These are phyloP conservation scores for Ascochyta viciae-villosae DNA, from an alignment of 2,329 filamentous ascomycete genomes.

Conservation along the genomic window DNA sequence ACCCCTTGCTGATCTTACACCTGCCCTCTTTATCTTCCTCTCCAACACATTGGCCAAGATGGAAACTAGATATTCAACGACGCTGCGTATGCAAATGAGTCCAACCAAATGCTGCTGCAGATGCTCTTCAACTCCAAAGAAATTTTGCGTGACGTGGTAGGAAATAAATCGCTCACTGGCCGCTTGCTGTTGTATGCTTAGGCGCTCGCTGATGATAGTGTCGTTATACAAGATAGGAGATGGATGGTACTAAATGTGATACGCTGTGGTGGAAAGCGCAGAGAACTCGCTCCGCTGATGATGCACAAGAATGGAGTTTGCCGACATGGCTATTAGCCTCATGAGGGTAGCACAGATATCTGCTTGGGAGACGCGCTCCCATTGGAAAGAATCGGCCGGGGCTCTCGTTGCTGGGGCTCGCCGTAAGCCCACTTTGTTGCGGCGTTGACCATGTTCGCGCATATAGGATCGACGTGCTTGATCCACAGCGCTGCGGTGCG, in stretches of 20 bases:
- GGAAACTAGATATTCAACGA: neutral
- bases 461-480: slow-evolving; percentile 45
- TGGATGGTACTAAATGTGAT: slow-evolving; percentile 14
- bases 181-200: neutral
- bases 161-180: neutral
- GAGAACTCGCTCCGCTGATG: slow-evolving; percentile 17
- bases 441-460: slow-evolving; percentile 41
- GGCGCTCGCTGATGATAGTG: neutral
- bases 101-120: slow-evolving; percentile 7
- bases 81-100: slow-evolving; percentile 1
- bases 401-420: slow-evolving; percentile 27
- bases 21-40: neutral
- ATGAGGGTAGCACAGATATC: slow-evolving; percentile 34
- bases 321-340: neutral
- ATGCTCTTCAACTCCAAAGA: neutral
- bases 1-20: too few relatives aligned
- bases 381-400: slow-evolving; percentile 31
- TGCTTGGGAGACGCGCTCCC: slow-evolving; percentile 22
- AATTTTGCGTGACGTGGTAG: neutral
- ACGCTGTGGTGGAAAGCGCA: slow-evolving; percentile 6
- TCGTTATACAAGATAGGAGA: slow-evolving; percentile 11
- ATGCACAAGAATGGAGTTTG: slow-evolving; percentile 19
- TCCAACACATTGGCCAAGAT: neutral
- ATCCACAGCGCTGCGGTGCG: slow-evolving; percentile 44
- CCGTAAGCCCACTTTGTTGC: slow-evolving; percentile 44